Conservation (phyloP, 2,329 filamentous ascomycete genomes). For the Amphichorda felina region DNA sequence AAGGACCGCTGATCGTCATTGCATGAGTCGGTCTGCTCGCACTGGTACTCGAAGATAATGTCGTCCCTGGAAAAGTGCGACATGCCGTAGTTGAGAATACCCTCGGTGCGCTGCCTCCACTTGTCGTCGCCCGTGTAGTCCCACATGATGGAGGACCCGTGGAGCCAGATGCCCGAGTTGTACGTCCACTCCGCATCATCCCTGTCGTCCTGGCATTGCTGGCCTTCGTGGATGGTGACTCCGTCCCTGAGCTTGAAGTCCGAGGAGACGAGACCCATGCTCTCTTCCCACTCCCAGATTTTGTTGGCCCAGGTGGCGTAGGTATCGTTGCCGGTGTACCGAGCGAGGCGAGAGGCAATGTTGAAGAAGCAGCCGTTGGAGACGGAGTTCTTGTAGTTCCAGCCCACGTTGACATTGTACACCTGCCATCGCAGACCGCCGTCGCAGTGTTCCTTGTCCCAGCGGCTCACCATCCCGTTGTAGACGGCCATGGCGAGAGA, state of each 20-base stretch:
- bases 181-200: constrained; percentile 57
- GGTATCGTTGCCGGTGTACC: constrained; percentile 68
- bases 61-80: constrained; percentile 39
- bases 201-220: constrained; percentile 33
- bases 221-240: constrained; percentile 20
- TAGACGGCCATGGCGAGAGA: constrained; percentile 68
- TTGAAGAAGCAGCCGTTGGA: constrained; percentile 62
- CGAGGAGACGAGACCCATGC: constrained; percentile 41
- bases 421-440: constrained; percentile 84
- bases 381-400: constrained; percentile 56
- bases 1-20: constrained; percentile 62
- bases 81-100: constrained; percentile 38
- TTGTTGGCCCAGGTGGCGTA: constrained; percentile 67
- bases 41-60: constrained; percentile 56
- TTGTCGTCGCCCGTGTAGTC: constrained; percentile 39
- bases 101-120: constrained; percentile 48
- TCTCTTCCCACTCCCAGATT: constrained; percentile 54
- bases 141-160: constrained; percentile 49
- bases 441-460: constrained; percentile 52
- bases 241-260: constrained; percentile 45
- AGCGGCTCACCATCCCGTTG: constrained; percentile 62
- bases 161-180: constrained; percentile 55
- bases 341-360: constrained; percentile 56
- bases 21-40: constrained; percentile 50
- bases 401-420: constrained; percentile 64